phyloP scores from a whole-genome alignment of 73 alveolate genomes.

The Durusdinium trenchii region DNA sequence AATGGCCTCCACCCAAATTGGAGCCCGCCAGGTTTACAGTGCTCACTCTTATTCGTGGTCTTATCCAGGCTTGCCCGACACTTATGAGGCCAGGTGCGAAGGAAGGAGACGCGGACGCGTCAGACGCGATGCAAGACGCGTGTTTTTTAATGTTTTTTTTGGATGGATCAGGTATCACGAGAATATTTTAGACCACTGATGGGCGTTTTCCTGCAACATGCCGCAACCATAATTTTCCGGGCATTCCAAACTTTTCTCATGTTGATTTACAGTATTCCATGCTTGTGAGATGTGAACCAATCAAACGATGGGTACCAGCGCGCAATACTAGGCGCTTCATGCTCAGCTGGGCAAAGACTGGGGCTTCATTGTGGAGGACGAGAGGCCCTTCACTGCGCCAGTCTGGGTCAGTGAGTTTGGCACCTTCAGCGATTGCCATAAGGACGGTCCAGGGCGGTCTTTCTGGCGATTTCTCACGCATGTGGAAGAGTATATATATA shows the following conservation, averaged over 20 bases:
- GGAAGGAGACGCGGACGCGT: background rate
- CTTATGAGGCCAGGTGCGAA: constrained; percentile 45
- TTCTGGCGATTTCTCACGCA: too few relatives aligned
- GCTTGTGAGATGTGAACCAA: too few relatives aligned
- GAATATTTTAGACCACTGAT: background rate
- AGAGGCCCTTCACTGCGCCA: constrained; percentile 82
- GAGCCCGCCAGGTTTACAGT: constrained; percentile 34
- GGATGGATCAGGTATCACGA: too few relatives aligned
- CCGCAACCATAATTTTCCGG: too few relatives aligned
- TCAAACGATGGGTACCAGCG: too few relatives aligned
- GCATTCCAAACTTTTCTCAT: background rate
- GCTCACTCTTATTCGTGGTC: constrained; percentile 91
- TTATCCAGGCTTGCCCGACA: constrained; percentile 67
- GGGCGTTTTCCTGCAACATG: background rate
- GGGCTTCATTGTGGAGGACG: constrained; percentile 77
- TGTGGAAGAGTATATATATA: too few relatives aligned
- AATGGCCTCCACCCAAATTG: background rate
- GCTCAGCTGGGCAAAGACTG: constrained; percentile 87
- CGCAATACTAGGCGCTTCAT: constrained; percentile 83
- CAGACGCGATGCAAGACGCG: too few relatives aligned
- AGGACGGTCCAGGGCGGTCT: too few relatives aligned
- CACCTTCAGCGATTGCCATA: constrained; percentile 94
- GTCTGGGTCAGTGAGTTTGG: constrained; percentile 95
- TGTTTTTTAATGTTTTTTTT: too few relatives aligned
- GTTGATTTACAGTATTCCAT: too few relatives aligned